phyloP scores from a whole-genome alignment of 2,329 filamentous ascomycete genomes.

The Dothistroma septosporum region DNA sequence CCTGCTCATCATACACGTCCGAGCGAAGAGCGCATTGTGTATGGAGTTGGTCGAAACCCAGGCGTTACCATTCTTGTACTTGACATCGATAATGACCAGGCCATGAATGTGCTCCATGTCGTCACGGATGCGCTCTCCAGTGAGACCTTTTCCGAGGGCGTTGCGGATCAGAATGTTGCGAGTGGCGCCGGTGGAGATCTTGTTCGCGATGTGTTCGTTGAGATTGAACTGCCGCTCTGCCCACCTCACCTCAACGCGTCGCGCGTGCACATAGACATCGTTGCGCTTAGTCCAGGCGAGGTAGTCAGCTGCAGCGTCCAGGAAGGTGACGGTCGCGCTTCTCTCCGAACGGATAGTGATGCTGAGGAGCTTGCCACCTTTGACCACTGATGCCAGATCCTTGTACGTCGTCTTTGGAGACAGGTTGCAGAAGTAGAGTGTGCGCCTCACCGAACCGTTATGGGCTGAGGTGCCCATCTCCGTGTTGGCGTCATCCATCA shows the following conservation, averaged over 20 bases:
- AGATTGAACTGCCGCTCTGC: slow-evolving; percentile 66
- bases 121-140: slow-evolving; percentile 60
- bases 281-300: slow-evolving; percentile 59
- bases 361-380: slow-evolving; percentile 68
- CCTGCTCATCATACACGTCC: slow-evolving; percentile 68
- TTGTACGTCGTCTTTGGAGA: slow-evolving; percentile 59
- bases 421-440: slow-evolving; percentile 60
- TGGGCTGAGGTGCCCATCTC: neutral
- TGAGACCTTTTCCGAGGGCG: slow-evolving; percentile 50
- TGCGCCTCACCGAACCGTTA: slow-evolving; percentile 38
- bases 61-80: slow-evolving; percentile 56
- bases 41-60: slow-evolving; percentile 74
- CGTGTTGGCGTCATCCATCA: slow-evolving; percentile 14
- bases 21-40: slow-evolving; percentile 68
- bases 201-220: slow-evolving; percentile 58
- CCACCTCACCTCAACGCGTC: slow-evolving; percentile 67
- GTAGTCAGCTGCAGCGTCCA: slow-evolving; percentile 61
- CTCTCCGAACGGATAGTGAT: slow-evolving; percentile 62
- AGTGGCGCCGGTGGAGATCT: slow-evolving; percentile 62
- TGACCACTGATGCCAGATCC: slow-evolving; percentile 61
- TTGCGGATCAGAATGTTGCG: slow-evolving; percentile 69
- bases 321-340: slow-evolving; percentile 64
- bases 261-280: slow-evolving; percentile 65
- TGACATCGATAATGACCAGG: slow-evolving; percentile 64
- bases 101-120: slow-evolving; percentile 82